These are phyloP conservation scores for Lactarius hengduanensis DNA, from an alignment of 768 basidiomycete genomes.

Conservation along the genomic window DNA sequence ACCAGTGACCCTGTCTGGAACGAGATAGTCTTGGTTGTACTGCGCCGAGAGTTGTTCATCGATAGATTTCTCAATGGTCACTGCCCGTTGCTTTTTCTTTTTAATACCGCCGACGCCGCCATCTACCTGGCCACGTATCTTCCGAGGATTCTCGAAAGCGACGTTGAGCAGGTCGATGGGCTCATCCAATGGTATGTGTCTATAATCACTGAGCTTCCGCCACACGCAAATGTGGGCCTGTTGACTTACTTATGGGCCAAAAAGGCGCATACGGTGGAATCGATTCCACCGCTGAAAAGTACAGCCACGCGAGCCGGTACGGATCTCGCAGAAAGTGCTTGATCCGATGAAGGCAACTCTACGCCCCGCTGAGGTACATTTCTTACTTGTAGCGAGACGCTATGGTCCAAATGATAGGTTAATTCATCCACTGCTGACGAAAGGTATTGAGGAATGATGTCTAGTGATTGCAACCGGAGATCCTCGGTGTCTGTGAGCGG, in stretches of 20 bases:
- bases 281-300: slow-evolving; percentile 95
- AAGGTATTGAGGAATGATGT: slow-evolving; percentile 46
- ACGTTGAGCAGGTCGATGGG: slow-evolving; percentile 93
- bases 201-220: slow-evolving; percentile 34
- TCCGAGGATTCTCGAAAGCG: slow-evolving; percentile 93
- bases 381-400: slow-evolving; percentile 64
- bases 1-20: slow-evolving; percentile 88
- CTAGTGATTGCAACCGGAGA: slow-evolving; percentile 39
- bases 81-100: slow-evolving; percentile 44
- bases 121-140: slow-evolving; percentile 49
- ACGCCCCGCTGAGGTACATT: slow-evolving; percentile 54
- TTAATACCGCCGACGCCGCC: slow-evolving; percentile 47
- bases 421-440: slow-evolving; percentile 47
- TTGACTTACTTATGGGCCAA: slow-evolving; percentile 66
- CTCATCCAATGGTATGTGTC: slow-evolving; percentile 70
- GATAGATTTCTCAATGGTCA: slow-evolving; percentile 15
- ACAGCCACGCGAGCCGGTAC: slow-evolving; percentile 58
- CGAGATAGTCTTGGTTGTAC: slow-evolving; percentile 52
- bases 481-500: slow-evolving; percentile 39
- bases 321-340: slow-evolving; percentile 22
- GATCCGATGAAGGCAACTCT: slow-evolving; percentile 34
- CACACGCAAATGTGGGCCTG: slow-evolving; percentile 7
- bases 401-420: slow-evolving; percentile 55
- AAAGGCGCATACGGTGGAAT: slow-evolving; percentile 80
- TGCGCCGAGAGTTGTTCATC: slow-evolving; percentile 4